Evolutionary conservation across 768 basidiomycete genomes (phyloP).

Genomic region (Amanita brunnescens): DNA sequence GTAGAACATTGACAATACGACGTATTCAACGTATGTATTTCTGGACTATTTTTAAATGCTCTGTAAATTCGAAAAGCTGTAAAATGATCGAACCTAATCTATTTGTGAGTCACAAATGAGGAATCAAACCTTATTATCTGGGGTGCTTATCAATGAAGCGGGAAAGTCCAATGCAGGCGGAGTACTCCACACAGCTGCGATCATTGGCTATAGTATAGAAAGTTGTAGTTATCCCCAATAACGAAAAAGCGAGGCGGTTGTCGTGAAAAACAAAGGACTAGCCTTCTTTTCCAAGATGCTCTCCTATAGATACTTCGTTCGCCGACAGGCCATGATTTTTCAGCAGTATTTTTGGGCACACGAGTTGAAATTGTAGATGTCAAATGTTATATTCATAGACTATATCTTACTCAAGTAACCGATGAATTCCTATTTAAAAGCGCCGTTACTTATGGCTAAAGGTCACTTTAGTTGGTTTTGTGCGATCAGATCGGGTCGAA

Average conservation of each 20-base stretch:
- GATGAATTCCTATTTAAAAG: neutral
- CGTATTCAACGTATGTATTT: too few species aligned
- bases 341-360: neutral
- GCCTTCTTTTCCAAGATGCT: neutral
- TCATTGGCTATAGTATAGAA: slow-evolving; percentile 50
- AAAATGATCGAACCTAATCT: too few species aligned
- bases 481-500: neutral
- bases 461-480: neutral
- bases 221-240: neutral
- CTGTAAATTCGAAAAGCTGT: too few species aligned
- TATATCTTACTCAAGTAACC: neutral
- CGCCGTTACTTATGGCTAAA: neutral
- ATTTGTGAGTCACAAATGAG: neutral
- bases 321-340: neutral
- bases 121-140: too few species aligned
- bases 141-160: slow-evolving; percentile 61
- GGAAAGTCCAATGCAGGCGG: slow-evolving; percentile 60
- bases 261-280: neutral
- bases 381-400: neutral
- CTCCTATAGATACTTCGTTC: neutral
- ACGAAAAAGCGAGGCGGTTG: too few species aligned
- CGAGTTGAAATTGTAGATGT: neutral
- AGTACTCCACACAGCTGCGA: slow-evolving; percentile 75
- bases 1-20: neutral
- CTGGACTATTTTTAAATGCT: too few species aligned